These are phyloP conservation scores for Bonia amplexicaulis DNA, from an alignment of 176 grass and related monocot genomes.

Conservation along the genomic window DNA sequence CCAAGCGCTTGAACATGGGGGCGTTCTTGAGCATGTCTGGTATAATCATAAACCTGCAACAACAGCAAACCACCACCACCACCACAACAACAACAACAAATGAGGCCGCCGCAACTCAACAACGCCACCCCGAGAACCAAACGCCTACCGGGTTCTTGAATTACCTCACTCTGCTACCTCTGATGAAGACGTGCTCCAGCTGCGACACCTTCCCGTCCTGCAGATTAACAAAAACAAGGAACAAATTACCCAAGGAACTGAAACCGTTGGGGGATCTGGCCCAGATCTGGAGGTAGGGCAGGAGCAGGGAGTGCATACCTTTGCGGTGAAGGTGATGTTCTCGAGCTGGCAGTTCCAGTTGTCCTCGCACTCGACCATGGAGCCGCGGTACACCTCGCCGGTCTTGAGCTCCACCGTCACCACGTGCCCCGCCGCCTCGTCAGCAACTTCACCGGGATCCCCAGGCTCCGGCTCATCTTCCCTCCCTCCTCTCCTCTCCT, in stretches of 20 bases:
- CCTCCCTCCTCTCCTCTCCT: background rate
- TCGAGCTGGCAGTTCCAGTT: slow-evolving; percentile 90
- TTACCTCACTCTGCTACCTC: slow-evolving; percentile 71
- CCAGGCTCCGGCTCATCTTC: slow-evolving; percentile 82
- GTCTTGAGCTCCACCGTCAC: slow-evolving; percentile 94
- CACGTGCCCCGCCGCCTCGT: slow-evolving; percentile 86
- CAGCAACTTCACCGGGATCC: slow-evolving; percentile 91
- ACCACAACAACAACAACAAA: background rate
- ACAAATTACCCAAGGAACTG: background rate
- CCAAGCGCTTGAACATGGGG: slow-evolving; percentile 57
- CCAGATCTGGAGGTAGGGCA: background rate
- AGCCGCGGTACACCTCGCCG: slow-evolving; percentile 64
- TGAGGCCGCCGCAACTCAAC: background rate
- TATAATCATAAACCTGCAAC: slow-evolving; percentile 62
- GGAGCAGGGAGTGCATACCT: slow-evolving; percentile 18
- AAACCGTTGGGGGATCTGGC: slow-evolving; percentile 8
- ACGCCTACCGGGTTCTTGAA: background rate
- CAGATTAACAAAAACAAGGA: background rate
- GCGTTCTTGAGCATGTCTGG: slow-evolving; percentile 81
- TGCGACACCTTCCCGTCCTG: slow-evolving; percentile 72
- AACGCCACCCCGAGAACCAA: background rate
- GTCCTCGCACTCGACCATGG: slow-evolving; percentile 73
- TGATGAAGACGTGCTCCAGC: slow-evolving; percentile 55
- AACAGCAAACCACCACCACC: background rate
- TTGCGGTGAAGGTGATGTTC: slow-evolving; percentile 65